Evolutionary conservation across 75 land plant species (phyloP).

Genomic region (Cryptomeria japonica): DNA sequence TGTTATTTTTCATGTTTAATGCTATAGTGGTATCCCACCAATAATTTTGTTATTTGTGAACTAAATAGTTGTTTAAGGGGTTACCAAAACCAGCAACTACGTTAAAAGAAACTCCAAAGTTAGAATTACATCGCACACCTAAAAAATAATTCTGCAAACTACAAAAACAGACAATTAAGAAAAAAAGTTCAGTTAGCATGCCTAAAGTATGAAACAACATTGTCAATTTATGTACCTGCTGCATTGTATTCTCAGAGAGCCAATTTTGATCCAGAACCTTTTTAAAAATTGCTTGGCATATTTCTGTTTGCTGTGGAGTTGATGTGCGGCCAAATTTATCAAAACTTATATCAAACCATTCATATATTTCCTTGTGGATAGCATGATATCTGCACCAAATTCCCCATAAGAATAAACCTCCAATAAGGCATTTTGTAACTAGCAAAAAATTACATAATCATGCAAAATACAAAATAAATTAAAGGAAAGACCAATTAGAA

Average conservation of each 20-base stretch:
- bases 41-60: too few species aligned
- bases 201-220: not conserved
- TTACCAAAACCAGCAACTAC: too few species aligned
- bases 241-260: slow-evolving; percentile 88
- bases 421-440: not conserved
- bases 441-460: not conserved
- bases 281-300: slow-evolving; percentile 87
- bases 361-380: slow-evolving; percentile 88
- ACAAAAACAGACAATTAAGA: not conserved
- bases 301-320: slow-evolving; percentile 84
- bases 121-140: not conserved
- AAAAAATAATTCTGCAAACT: not conserved
- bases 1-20: too few species aligned
- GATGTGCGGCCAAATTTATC: slow-evolving; percentile 97
- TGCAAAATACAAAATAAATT: not conserved
- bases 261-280: slow-evolving; percentile 76
- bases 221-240: slow-evolving; percentile 53
- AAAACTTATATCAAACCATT: slow-evolving; percentile 94
- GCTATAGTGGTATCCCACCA: too few species aligned
- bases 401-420: not conserved
- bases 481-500: not conserved
- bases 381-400: slow-evolving; percentile 75
- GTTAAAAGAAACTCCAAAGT: not conserved
- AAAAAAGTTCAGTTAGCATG: not conserved
- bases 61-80: too few species aligned